Percentiles rank a stretch among this genome's conserved stretches.
Evolutionary conservation across 768 basidiomycete genomes (phyloP).

Genomic region (Boletus tylopilopsis): DNA sequence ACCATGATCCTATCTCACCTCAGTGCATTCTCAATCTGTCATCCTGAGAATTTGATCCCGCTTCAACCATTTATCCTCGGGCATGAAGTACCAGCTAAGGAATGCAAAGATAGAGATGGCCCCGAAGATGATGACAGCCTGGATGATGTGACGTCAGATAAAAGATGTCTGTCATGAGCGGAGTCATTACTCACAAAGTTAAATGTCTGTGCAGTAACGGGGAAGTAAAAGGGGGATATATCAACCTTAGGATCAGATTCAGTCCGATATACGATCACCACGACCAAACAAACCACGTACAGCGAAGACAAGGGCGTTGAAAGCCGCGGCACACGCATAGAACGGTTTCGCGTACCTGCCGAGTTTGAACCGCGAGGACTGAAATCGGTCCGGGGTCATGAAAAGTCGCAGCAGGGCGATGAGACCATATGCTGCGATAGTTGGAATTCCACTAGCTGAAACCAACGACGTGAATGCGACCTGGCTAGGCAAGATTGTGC

Average conservation of each 20-base stretch:
- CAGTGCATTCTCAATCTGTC: slow-evolving; percentile 7
- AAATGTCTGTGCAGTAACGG: slow-evolving; percentile 69
- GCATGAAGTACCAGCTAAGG: slow-evolving; percentile 73
- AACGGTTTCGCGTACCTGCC: slow-evolving; percentile 65
- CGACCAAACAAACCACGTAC: slow-evolving; percentile 39
- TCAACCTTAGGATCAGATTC: slow-evolving; percentile 49
- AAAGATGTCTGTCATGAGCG: background rate
- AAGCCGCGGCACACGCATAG: slow-evolving; percentile 63
- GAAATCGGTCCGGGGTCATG: slow-evolving; percentile 76
- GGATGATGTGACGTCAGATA: slow-evolving; percentile 9
- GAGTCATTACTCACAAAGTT: slow-evolving; percentile 65
- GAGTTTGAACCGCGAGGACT: slow-evolving; percentile 66
- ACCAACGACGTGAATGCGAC: slow-evolving; percentile 91
- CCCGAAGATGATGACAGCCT: slow-evolving; percentile 80
- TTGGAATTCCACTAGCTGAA: slow-evolving; percentile 82
- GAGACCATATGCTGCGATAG: slow-evolving; percentile 83
- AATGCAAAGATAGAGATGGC: slow-evolving; percentile 75
- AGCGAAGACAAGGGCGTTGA: slow-evolving; percentile 71
- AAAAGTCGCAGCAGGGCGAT: slow-evolving; percentile 73
- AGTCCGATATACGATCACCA: slow-evolving; percentile 1
- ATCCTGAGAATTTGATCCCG: slow-evolving; percentile 51
- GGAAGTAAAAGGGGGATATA: slow-evolving; percentile 86
- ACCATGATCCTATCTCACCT: background rate
- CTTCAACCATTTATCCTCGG: slow-evolving; percentile 77
- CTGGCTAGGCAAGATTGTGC: slow-evolving; percentile 83